Conservation (phyloP, 2,329 filamentous ascomycete species). For the Cyphellophora europaea region DNA sequence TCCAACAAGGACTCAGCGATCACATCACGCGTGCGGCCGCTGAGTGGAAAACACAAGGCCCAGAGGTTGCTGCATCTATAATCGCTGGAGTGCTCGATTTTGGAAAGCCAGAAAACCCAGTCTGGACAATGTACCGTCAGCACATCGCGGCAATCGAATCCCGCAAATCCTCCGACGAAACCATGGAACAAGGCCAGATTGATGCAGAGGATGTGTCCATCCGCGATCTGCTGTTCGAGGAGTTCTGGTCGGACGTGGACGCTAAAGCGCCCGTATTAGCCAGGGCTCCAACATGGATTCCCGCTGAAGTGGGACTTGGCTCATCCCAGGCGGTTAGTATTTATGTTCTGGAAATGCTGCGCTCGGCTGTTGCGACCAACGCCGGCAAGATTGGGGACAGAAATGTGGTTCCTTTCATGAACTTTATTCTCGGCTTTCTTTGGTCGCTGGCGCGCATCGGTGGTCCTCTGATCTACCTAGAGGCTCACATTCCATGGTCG, state of each 20-base stretch:
- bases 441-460: slow-evolving; percentile 31
- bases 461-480: slow-evolving; percentile 29
- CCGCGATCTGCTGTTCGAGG: too few species aligned
- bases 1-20: slow-evolving; percentile 35
- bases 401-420: slow-evolving; percentile 45
- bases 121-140: too few species aligned
- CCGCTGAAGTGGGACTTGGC: slow-evolving; percentile 13
- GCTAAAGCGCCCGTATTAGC: too few species aligned
- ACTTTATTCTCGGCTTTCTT: slow-evolving; percentile 46
- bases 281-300: not conserved
- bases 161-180: too few species aligned
- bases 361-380: too few species aligned
- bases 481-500: slow-evolving; percentile 40
- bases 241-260: too few species aligned
- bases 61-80: slow-evolving; percentile 46
- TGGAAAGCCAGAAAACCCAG: too few species aligned
- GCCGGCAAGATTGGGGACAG: slow-evolving; percentile 39
- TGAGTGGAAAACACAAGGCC: slow-evolving; percentile 44
- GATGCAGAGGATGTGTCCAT: too few species aligned
- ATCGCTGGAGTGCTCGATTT: slow-evolving; percentile 49
- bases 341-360: too few species aligned
- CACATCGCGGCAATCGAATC: too few species aligned
- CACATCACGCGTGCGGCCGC: slow-evolving; percentile 38
- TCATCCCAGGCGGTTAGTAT: too few species aligned
- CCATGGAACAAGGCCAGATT: too few species aligned